Evolutionary conservation across 1,284 basidiomycete species (phyloP).

Genomic region (Ceratobasidium sp.): DNA sequence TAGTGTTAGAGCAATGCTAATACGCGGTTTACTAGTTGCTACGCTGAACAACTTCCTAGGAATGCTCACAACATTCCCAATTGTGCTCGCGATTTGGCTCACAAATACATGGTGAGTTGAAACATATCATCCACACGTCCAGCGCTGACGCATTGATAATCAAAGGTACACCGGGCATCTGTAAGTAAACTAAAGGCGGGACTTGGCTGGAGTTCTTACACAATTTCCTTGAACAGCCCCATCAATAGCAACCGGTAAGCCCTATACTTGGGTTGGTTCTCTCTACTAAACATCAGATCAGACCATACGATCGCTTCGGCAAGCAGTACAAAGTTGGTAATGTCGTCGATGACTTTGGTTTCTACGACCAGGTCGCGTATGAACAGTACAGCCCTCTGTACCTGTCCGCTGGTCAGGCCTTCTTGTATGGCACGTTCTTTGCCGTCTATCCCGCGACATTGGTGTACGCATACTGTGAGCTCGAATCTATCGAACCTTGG

Average conservation of each 20-base stretch:
- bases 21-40: conserved; percentile 46
- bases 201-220: neutral
- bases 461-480: conserved; percentile 46
- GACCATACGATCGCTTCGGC: conserved; percentile 28
- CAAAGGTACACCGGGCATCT: conserved; percentile 19
- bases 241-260: conserved; percentile 37
- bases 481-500: neutral
- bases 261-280: conserved; percentile 12
- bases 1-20: conserved; percentile 41
- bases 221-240: neutral
- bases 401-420: conserved; percentile 38
- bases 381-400: conserved; percentile 44
- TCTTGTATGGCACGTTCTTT: conserved; percentile 40
- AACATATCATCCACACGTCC: neutral
- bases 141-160: neutral
- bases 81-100: conserved; percentile 42
- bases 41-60: conserved; percentile 45
- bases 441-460: conserved; percentile 46
- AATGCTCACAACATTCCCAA: conserved; percentile 43
- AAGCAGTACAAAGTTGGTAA: conserved; percentile 35
- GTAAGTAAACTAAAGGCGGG: neutral
- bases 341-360: conserved; percentile 35
- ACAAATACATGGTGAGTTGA: conserved; percentile 43
- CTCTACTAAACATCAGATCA: neutral
- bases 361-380: conserved; percentile 43